phyloP scores from a whole-genome alignment of 129 eudicot species.

The Pittosporum tobira region DNA sequence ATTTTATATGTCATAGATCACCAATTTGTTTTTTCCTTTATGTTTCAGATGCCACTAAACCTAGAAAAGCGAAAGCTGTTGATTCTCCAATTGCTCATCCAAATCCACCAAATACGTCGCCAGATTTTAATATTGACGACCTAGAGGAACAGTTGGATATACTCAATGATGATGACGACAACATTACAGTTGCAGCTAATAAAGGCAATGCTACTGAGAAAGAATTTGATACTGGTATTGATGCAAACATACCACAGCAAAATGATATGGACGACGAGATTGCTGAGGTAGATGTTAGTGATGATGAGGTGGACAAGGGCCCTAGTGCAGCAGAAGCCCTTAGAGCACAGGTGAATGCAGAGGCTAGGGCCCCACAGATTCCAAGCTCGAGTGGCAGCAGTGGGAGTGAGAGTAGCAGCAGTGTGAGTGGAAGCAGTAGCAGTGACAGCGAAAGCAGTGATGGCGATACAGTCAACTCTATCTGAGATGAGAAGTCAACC shows the following conservation, averaged over 20 bases:
- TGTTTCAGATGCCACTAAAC: constrained; percentile 45
- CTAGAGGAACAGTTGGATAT: constrained; percentile 75
- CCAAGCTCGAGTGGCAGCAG: constrained; percentile 71
- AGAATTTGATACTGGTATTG: constrained; percentile 55
- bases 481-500: constrained; percentile 21
- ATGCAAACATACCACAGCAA: constrained; percentile 77
- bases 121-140: constrained; percentile 56
- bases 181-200: constrained; percentile 25
- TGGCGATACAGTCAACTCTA: constrained; percentile 61
- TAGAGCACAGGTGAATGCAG: constrained; percentile 74
- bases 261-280: constrained; percentile 67
- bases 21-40: neutral
- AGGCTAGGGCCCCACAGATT: constrained; percentile 37
- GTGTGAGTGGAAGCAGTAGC: constrained; percentile 53
- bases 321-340: constrained; percentile 93
- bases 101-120: constrained; percentile 38
- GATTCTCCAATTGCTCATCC: constrained; percentile 30
- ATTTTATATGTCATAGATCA: neutral
- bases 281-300: constrained; percentile 78
- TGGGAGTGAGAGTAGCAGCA: constrained; percentile 36
- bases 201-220: constrained; percentile 26
- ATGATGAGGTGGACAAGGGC: constrained; percentile 53
- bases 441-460: constrained; percentile 36
- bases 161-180: constrained; percentile 64
- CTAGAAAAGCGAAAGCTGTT: constrained; percentile 39